Percentiles rank a stretch among this genome's conserved stretches.
phyloP scores from a whole-genome alignment of 192 early-diverging fungal species.

The Glomus cerebriforme region DNA sequence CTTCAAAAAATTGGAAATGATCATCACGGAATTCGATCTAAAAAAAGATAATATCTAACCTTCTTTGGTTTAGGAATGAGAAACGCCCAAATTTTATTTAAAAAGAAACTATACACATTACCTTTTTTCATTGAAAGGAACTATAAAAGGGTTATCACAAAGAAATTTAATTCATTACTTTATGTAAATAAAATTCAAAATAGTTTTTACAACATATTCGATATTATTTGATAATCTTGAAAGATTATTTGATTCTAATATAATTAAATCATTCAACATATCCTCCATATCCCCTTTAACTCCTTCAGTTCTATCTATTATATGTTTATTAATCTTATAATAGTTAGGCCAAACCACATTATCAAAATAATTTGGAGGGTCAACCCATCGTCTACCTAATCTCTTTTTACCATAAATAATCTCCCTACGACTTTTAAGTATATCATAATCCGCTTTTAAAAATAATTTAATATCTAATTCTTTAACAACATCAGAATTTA shows the following conservation, averaged over 20 bases:
- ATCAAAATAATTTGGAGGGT: conserved; percentile 82
- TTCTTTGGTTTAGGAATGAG: too few species aligned
- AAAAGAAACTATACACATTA: too few species aligned
- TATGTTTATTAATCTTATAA: conserved; percentile 28
- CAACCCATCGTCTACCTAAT: conserved; percentile 71
- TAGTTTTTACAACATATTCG: neutral
- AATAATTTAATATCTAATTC: conserved; percentile 56
- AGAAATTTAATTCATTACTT: too few species aligned
- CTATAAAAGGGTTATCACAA: too few species aligned
- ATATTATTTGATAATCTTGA: neutral
- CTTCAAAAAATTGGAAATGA: too few species aligned
- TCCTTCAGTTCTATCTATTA: neutral
- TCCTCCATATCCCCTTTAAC: neutral
- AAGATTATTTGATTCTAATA: neutral
- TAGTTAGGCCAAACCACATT: conserved; percentile 76
- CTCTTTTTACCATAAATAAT: conserved; percentile 66
- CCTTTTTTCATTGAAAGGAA: too few species aligned
- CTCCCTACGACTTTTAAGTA: conserved; percentile 66
- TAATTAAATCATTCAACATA: neutral
- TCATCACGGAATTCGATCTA: too few species aligned
- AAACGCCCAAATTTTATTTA: too few species aligned
- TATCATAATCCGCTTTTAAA: conserved; percentile 59
- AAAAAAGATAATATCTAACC: too few species aligned
- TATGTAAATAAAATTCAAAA: neutral
- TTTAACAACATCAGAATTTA: conserved; percentile 44